Conservation (phyloP, 208 protist species). For the Leishmania amazonensis region DNA sequence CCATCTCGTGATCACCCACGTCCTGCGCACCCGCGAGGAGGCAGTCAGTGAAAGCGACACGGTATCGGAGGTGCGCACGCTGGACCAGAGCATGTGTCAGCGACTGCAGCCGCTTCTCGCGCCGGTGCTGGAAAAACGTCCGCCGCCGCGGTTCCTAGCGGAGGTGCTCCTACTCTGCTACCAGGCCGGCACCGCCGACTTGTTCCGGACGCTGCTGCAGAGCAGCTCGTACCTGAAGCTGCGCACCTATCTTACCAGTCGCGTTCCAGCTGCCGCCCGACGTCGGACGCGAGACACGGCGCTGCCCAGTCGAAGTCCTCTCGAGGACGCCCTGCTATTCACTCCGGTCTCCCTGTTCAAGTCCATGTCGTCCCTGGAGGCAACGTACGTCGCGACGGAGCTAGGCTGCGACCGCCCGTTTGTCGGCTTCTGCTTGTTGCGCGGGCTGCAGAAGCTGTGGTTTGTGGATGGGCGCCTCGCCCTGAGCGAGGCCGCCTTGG, state of each 20-base stretch:
- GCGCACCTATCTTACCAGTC: conserved; percentile 45
- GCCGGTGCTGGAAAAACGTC: neutral
- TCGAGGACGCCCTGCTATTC: conserved; percentile 48
- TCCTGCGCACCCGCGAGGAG: conserved; percentile 18
- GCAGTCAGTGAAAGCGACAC: conserved; percentile 18
- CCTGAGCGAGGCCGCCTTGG: conserved; percentile 2
- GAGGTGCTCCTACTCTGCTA: conserved; percentile 56
- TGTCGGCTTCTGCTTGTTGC: conserved; percentile 55
- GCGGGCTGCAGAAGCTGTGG: conserved; percentile 34
- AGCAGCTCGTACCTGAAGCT: conserved; percentile 42
- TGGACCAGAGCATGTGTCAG: conserved; percentile 25
- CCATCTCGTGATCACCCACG: conserved; percentile 32
- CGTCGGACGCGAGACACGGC: conserved; percentile 17
- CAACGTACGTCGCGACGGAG: conserved; percentile 73
- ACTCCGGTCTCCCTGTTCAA: conserved; percentile 47
- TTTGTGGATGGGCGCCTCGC: neutral
- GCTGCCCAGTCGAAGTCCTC: conserved; percentile 19
- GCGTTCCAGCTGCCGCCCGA: conserved; percentile 21
- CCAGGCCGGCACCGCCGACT: conserved; percentile 38
- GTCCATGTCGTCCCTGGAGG: conserved; percentile 45
- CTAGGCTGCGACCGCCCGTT: conserved; percentile 63
- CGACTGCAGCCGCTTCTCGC: conserved; percentile 23
- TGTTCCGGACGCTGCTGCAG: conserved; percentile 38
- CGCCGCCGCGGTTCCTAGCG: conserved; percentile 28
- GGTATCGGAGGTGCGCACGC: conserved; percentile 28